Conservation (phyloP, 805 yeast genomes). For the Ogataea neopini region DNA sequence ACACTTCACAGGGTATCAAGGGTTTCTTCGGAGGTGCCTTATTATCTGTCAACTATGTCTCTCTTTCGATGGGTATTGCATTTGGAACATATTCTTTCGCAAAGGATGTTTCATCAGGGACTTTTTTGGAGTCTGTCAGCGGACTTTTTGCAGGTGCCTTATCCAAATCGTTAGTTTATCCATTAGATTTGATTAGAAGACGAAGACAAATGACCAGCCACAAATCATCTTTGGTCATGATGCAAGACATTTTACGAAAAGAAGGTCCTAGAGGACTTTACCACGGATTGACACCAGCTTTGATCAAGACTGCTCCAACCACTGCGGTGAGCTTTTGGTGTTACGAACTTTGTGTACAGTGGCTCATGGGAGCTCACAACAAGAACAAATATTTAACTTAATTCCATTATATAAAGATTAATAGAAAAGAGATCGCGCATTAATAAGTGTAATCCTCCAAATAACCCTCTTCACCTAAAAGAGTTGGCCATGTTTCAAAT, state of each 20-base stretch:
- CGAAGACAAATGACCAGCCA: constrained; percentile 60
- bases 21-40: constrained; percentile 54
- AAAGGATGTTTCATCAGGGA: constrained; percentile 38
- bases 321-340: constrained; percentile 41
- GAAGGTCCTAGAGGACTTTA: constrained; percentile 75
- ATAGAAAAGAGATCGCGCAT: constrained; percentile 5
- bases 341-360: constrained; percentile 33
- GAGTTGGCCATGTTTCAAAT: constrained; percentile 52
- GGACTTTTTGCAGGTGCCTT: constrained; percentile 76
- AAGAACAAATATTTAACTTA: neutral
- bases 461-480: constrained; percentile 38
- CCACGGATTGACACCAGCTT: constrained; percentile 69
- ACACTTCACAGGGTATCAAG: constrained; percentile 35
- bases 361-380: constrained; percentile 19
- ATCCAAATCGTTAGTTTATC: constrained; percentile 77
- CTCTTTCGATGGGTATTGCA: constrained; percentile 71
- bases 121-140: constrained; percentile 54
- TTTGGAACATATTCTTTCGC: constrained; percentile 66
- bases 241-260: constrained; percentile 41
- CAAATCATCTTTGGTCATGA: constrained; percentile 26
- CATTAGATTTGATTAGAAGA: constrained; percentile 80
- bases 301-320: constrained; percentile 80
- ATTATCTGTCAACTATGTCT: constrained; percentile 60
- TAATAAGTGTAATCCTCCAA: constrained; percentile 23
- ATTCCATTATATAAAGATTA: neutral